phyloP scores from a whole-genome alignment of 73 alveolate genomes.

The Paramecium caudatum region DNA sequence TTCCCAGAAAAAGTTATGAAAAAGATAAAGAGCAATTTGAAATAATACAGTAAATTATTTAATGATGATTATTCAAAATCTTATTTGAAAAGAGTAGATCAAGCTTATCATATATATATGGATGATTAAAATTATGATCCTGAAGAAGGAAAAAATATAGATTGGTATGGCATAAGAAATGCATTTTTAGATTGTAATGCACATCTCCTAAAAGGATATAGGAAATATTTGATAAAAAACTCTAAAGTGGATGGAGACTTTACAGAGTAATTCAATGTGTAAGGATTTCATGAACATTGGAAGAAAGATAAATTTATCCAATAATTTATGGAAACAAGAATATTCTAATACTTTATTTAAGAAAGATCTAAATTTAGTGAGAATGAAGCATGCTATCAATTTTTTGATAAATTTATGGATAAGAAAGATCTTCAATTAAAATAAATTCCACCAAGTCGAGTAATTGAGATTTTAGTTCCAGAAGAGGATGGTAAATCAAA shows the following conservation, averaged over 20 bases:
- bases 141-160: constrained; percentile 20
- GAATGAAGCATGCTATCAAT: constrained; percentile 54
- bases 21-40: constrained; percentile 39
- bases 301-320: constrained; percentile 66
- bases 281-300: constrained; percentile 48
- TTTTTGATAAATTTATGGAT: constrained; percentile 64
- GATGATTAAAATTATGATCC: constrained; percentile 59
- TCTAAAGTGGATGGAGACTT: constrained; percentile 36
- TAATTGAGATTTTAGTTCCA: constrained; percentile 16
- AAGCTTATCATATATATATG: constrained; percentile 55
- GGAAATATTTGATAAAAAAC: constrained; percentile 21
- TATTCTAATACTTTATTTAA: constrained; percentile 69
- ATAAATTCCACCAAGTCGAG: background rate
- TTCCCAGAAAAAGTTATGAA: constrained; percentile 69
- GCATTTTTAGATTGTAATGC: constrained; percentile 70
- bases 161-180: constrained; percentile 68
- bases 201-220: constrained; percentile 62
- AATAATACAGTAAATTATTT: constrained; percentile 15
- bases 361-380: constrained; percentile 39
- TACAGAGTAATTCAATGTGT: constrained; percentile 54
- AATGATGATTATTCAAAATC: constrained; percentile 48
- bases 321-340: constrained; percentile 72
- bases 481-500: constrained; percentile 28
- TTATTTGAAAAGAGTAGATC: constrained; percentile 35
- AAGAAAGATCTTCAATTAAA: background rate